Base-by-base conservation (phyloP, 805 yeast genomes). In the Candida corydali region DNA sequence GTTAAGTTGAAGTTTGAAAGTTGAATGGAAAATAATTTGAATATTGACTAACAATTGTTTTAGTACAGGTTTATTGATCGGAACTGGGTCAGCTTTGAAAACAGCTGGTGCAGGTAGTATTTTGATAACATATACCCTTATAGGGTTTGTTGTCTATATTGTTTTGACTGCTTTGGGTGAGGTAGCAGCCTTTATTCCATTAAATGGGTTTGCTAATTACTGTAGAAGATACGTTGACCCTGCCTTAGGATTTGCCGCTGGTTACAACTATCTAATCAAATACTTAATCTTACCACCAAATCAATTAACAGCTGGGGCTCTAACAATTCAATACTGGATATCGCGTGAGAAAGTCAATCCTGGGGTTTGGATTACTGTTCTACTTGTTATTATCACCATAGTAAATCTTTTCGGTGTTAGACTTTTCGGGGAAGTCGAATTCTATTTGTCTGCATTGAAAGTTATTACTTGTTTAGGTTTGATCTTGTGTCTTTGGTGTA, bases 101-200 rank as follows among this genome's bases (percentile, higher is more conserved):
- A 55, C 69, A 9, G 87, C 86, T 10, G 95, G 95, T 6, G 91
- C 82, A 2, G 82, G 71, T 18, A 65, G 78, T 36, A 66, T 76
- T 31, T 67, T 85, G 29, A 70, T 85, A 36, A 75, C 86, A 3
- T 86, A 85, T 53, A 57, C 80, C 5, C 55, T 80, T 35, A 79
- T 85, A 46, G 94, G 94, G n/a, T 52, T 78, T 19, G 63, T 81
- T 29, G 89, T 86, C 14, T 81, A 70, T 46, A 71, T 78, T 52
- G 83, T 80, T 27, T 81, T 80, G 81, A 65, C 79, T 38, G 78
- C 79, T 29, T 61, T 82, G 37, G 86, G 86, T 34, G 87, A 81
- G 60, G 66, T 80, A 52, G 83, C 86, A 15, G 70, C 86, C 9
- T 79, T 71, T 46, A 68, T 80, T 38, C 87, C 88, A 5, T 60